Evolutionary conservation across 2,329 filamentous ascomycete species (phyloP).

Genomic region (Microsporum audouinii): DNA sequence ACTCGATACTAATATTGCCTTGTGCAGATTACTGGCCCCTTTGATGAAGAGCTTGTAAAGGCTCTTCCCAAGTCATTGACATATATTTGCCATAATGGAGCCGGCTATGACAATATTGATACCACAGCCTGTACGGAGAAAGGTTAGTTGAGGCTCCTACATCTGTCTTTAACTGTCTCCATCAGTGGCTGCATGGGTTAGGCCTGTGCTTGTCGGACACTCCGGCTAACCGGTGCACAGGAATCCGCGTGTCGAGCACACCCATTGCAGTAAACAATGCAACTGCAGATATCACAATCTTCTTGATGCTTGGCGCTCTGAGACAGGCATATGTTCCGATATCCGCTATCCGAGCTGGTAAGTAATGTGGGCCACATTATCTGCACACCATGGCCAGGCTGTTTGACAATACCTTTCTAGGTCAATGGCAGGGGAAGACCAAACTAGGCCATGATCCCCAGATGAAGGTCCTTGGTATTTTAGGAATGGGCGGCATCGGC

Average conservation of each 20-base stretch:
- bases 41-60: slow-evolving; percentile 38
- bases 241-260: slow-evolving; percentile 35
- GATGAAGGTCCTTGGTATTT: slow-evolving; percentile 36
- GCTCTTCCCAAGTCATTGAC: slow-evolving; percentile 36
- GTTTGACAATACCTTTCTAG: slow-evolving; percentile 15
- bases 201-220: neutral
- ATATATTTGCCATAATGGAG: slow-evolving; percentile 45
- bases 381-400: neutral
- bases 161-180: neutral
- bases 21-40: slow-evolving; percentile 35
- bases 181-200: neutral
- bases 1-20: neutral
- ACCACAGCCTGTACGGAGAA: slow-evolving; percentile 41
- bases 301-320: slow-evolving; percentile 38
- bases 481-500: slow-evolving; percentile 40
- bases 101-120: slow-evolving; percentile 52
- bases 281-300: slow-evolving; percentile 38
- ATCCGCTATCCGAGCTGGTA: slow-evolving; percentile 31
- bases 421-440: slow-evolving; percentile 33
- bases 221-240: slow-evolving; percentile 12
- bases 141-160: slow-evolving; percentile 16
- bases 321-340: slow-evolving; percentile 35
- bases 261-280: slow-evolving; percentile 38
- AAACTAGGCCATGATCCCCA: slow-evolving; percentile 35
- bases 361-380: slow-evolving; percentile 8